These are phyloP conservation scores for Lactarius hatsudake DNA, from an alignment of 768 basidiomycete genomes.

Conservation along the genomic window DNA sequence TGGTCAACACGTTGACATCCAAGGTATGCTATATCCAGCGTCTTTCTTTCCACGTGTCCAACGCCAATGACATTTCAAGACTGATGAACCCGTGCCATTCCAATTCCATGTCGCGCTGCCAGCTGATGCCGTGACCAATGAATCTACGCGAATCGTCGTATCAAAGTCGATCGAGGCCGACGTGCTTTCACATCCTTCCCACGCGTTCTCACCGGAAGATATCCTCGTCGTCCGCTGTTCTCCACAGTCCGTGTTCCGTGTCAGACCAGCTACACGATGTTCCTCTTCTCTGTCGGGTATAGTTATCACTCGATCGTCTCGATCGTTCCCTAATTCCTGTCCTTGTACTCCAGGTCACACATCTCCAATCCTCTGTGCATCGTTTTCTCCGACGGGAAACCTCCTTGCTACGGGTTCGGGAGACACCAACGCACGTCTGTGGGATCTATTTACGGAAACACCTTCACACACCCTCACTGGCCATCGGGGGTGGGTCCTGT, in stretches of 20 bases:
- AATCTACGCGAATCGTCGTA: constrained; percentile 75
- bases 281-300: constrained; percentile 86
- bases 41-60: constrained; percentile 7
- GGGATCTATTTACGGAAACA: constrained; percentile 92
- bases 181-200: constrained; percentile 68
- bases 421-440: constrained; percentile 87
- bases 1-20: constrained; percentile 84
- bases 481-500: constrained; percentile 95
- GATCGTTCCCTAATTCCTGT: not conserved
- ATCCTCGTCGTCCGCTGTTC: constrained; percentile 86
- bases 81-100: constrained; percentile 90
- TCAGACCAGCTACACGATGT: constrained; percentile 90
- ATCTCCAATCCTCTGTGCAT: constrained; percentile 90
- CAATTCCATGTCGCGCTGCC: constrained; percentile 83
- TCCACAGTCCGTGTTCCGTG: constrained; percentile 93
- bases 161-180: constrained; percentile 82
- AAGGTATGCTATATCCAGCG: constrained; percentile 44
- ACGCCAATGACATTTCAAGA: constrained; percentile 38
- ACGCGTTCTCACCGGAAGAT: constrained; percentile 79
- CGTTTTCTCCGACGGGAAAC: constrained; percentile 91
- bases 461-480: constrained; percentile 85
- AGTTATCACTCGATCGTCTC: constrained; percentile 28
- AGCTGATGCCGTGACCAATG: constrained; percentile 44
- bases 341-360: constrained; percentile 63
- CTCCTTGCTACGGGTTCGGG: constrained; percentile 93